These are phyloP conservation scores for Globisporangium splendens DNA, from an alignment of 352 stramenopile genomes.

Conservation along the genomic window DNA sequence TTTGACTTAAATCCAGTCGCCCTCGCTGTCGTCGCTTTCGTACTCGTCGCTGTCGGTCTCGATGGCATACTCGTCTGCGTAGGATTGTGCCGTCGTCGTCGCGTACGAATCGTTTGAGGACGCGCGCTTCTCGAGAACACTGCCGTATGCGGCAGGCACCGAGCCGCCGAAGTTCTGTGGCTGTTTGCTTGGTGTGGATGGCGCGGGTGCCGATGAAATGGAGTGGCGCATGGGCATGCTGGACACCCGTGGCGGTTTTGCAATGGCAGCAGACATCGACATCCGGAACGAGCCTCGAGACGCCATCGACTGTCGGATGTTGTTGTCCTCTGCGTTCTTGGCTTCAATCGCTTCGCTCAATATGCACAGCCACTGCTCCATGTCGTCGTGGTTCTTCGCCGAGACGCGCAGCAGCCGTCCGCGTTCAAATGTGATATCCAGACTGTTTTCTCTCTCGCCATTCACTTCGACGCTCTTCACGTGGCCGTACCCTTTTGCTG, in stretches of 20 bases:
- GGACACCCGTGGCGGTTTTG: conserved; percentile 23
- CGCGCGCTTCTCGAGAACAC: conserved; percentile 28
- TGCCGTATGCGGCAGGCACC: conserved; percentile 14
- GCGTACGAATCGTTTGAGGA: conserved; percentile 32
- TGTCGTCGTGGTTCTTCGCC: conserved; percentile 52
- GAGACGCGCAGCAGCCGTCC: conserved; percentile 69
- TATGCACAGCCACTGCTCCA: conserved; percentile 73
- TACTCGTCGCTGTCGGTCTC: conserved; percentile 44
- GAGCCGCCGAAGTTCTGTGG: conserved; percentile 6
- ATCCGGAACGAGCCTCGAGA: conserved; percentile 36
- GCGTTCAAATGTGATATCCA: conserved; percentile 79
- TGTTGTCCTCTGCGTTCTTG: conserved; percentile 50
- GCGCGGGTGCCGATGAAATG: conserved; percentile 21
- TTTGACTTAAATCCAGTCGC: conserved; percentile 62
- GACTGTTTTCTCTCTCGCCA: conserved; percentile 43
- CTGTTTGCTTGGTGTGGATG: conserved; percentile 23
- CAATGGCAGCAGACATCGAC: conserved; percentile 19
- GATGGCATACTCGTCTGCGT: conserved; percentile 33
- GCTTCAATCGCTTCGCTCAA: conserved; percentile 71
- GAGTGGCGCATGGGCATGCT: conserved; percentile 49
- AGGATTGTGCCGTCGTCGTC: conserved; percentile 32
- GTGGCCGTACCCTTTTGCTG: conserved; percentile 79
- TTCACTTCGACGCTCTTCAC: conserved; percentile 75
- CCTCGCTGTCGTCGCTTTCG: conserved; percentile 65
- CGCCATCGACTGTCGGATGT: conserved; percentile 51